phyloP scores from a whole-genome alignment of 2,329 filamentous ascomycete species.

The Thielaviopsis punctulata region DNA sequence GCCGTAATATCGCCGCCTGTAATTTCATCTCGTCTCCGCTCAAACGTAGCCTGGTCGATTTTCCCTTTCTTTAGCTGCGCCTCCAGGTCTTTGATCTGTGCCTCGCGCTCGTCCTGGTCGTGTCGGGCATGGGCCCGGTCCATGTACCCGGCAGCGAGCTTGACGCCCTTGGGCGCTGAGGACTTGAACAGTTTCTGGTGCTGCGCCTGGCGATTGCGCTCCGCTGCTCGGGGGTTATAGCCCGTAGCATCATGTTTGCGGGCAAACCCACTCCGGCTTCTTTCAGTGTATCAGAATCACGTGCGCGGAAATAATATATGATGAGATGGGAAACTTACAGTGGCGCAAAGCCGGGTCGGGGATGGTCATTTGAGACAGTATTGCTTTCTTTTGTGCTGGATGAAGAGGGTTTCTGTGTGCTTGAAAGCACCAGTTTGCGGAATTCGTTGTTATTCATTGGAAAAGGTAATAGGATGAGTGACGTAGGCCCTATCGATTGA shows the following conservation, averaged over 20 bases:
- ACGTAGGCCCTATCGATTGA: neutral
- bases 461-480: too few relatives aligned
- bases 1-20: slow-evolving; percentile 64
- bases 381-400: neutral
- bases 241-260: slow-evolving; percentile 22
- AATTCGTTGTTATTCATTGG: slow-evolving; percentile 94
- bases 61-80: slow-evolving; percentile 67
- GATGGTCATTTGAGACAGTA: neutral
- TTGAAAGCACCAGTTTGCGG: slow-evolving; percentile 52
- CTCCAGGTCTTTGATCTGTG: slow-evolving; percentile 61
- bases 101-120: slow-evolving; percentile 36
- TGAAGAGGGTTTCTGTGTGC: slow-evolving; percentile 24
- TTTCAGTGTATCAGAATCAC: neutral
- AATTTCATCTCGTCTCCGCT: slow-evolving; percentile 57
- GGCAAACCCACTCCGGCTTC: neutral
- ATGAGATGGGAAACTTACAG: slow-evolving; percentile 29
- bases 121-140: slow-evolving; percentile 58
- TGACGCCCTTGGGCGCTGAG: slow-evolving; percentile 66
- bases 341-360: slow-evolving; percentile 3
- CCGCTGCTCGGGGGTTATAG: slow-evolving; percentile 18
- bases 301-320: neutral
- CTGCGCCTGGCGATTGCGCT: slow-evolving; percentile 40
- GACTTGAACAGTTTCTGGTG: slow-evolving; percentile 60
- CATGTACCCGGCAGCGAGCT: slow-evolving; percentile 62
- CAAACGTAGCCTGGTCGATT: slow-evolving; percentile 65